Conservation (phyloP, 768 basidiomycete species). For the Peribolospora baueri region DNA sequence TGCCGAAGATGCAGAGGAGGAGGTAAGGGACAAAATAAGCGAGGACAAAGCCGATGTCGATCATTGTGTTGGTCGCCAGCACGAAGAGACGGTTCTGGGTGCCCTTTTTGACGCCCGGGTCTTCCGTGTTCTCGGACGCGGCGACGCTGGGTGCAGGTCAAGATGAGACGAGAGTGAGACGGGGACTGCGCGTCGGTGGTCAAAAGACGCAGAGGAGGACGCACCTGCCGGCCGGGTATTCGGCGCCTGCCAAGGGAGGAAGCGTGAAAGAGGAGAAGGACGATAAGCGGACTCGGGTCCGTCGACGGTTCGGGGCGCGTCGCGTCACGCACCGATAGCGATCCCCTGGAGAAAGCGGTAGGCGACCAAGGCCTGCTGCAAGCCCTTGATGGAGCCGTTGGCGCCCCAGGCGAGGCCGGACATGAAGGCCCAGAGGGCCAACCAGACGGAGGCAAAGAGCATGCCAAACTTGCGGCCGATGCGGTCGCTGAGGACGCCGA, state of each 20-base stretch:
- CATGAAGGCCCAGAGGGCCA: conserved; percentile 9
- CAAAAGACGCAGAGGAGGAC: conserved; percentile 12
- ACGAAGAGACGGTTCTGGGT: conserved; percentile 70
- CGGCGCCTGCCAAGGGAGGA: conserved; percentile 13
- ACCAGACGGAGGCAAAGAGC: conserved; percentile 24
- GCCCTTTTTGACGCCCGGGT: conserved; percentile 46
- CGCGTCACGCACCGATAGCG: conserved; percentile 51
- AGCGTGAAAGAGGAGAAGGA: not conserved
- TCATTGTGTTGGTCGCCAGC: conserved; percentile 49
- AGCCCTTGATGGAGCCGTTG: conserved; percentile 37
- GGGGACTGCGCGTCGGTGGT: not conserved
- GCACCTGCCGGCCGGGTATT: conserved; percentile 47
- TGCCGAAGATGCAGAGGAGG: conserved; percentile 8
- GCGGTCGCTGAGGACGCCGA: conserved; percentile 23
- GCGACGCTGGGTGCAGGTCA: conserved; percentile 30
- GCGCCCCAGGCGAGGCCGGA: conserved; percentile 34
- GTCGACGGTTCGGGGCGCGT: too few relatives aligned
- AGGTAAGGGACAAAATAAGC: conserved; percentile 6
- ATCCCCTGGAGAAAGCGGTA: conserved; percentile 73
- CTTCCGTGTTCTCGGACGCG: conserved; percentile 72
- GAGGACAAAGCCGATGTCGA: conserved; percentile 12
- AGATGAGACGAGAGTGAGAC: not conserved
- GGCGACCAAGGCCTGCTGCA: conserved; percentile 39
- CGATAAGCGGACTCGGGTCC: not conserved
- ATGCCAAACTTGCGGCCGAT: conserved; percentile 48